Evolutionary conservation across 805 yeast genomes (phyloP), one percentile per base, ranked within the genome.

Genomic region (Schizosaccharomyces osmophilus): DNA sequence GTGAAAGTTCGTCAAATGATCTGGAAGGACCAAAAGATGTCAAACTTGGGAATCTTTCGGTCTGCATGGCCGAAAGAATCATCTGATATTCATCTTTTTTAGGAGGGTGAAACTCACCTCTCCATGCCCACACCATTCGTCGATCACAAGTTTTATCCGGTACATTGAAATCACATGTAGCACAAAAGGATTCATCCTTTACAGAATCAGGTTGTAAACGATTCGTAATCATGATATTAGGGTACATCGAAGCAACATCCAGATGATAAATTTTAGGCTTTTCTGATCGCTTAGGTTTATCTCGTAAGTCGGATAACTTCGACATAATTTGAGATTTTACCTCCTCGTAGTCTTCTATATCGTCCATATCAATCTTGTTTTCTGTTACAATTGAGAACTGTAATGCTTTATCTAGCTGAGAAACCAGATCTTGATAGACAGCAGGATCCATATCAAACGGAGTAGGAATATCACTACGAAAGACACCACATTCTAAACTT

Each of bases 221-320:
- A 72, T 93, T 93, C 0, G 97, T 85, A 5, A 95, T 87, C 97
- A 93, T 93, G 70, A 93, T 93, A 69, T 93, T 93, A 5, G 99
- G 99, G 69, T 93, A 93, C 99, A 93, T 93, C 0, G 98, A 93
- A 0, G 99, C 97, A 60, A 93, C 99, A 75, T 93, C 99, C 45
- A 94, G 95, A 69, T 93, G 99, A 68, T 94, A 93, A 64, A 93
- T 93, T 59, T 86, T 74, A 0, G 99, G 99, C 11, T 75, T 74
- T 67, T 93, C 97, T 13, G 71, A 70, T 66, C 97, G 76, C 45
- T 75, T 75, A 0, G 90, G 89, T 48, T 77, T 77, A 1, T 74
- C 70, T 64, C 79, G 82, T 61, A 93, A 72, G 1, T 77, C 85
- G n/a, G 77, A 63, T 15, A 93, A 74, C 65, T 76, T 74, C 0